Conservation (phyloP, 371 early-diverging fungal species). For the Massospora cicadina region DNA sequence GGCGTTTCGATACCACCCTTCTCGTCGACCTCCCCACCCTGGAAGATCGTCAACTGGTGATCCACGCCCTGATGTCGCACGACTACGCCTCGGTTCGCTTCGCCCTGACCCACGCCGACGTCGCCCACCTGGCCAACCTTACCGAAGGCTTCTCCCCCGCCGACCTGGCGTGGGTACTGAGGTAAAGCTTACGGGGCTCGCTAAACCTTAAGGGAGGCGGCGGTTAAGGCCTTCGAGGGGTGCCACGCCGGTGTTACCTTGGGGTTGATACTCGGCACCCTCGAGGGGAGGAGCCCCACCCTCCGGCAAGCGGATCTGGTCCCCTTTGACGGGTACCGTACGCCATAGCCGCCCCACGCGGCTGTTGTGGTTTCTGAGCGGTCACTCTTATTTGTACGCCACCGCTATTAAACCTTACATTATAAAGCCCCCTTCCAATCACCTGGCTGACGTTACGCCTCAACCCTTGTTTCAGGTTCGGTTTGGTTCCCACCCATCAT, state of each 20-base stretch:
- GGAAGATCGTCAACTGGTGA: background rate
- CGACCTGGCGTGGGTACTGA: background rate
- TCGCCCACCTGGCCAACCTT: background rate
- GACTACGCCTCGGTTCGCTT: background rate
- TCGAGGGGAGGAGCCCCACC: background rate
- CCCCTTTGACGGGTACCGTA: background rate
- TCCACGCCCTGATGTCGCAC: background rate
- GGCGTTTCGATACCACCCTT: slow-evolving; percentile 58
- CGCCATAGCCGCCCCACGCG: too few relatives aligned
- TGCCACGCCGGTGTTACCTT: background rate
- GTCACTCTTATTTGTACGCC: too few relatives aligned
- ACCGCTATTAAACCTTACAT: too few relatives aligned
- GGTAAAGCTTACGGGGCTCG: background rate
- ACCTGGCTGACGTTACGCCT: too few relatives aligned
- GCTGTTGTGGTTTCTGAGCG: too few relatives aligned
- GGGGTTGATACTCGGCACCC: background rate
- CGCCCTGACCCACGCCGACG: background rate
- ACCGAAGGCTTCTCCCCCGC: background rate
- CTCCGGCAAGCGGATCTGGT: background rate
- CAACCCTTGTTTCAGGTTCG: too few relatives aligned
- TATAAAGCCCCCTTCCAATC: too few relatives aligned
- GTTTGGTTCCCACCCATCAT: too few relatives aligned
- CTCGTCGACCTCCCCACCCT: background rate
- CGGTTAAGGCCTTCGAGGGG: background rate
- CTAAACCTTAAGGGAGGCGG: background rate